A percentile compares a stretch with the other conserved stretches of the same genome.
phyloP scores from a whole-genome alignment of 306 rosid species.

The Cucurbita maxima region DNA sequence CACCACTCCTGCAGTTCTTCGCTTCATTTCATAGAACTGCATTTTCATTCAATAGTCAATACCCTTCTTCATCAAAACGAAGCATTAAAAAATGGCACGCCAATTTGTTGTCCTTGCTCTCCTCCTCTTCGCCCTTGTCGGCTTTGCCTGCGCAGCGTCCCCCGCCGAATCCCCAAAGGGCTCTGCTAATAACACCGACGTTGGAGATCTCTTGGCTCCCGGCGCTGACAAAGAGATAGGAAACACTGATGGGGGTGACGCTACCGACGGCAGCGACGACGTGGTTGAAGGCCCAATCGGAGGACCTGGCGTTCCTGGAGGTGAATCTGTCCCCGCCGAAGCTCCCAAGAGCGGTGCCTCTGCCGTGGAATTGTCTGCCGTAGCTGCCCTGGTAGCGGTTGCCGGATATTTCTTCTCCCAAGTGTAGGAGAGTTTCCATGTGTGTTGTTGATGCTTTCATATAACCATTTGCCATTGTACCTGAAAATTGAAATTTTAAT shows the following conservation, averaged over 20 bases:
- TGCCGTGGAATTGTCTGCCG: slow-evolving; percentile 10
- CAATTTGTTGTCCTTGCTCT: slow-evolving; percentile 20
- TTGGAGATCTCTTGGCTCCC: not conserved
- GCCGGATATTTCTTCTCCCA: slow-evolving; percentile 22
- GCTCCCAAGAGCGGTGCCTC: slow-evolving; percentile 11
- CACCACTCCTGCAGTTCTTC: slow-evolving; percentile 13
- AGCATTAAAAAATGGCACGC: slow-evolving; percentile 30
- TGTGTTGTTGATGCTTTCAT: no score
- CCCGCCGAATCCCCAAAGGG: not conserved
- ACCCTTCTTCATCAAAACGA: no score
- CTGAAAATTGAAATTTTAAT: not conserved
- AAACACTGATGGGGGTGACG: not conserved
- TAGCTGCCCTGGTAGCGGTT: slow-evolving; percentile 7
- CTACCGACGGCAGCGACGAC: not conserved
- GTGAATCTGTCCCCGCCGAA: not conserved
- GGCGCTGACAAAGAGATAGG: slow-evolving; percentile 15
- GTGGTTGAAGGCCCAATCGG: slow-evolving; percentile 26
- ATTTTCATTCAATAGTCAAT: not conserved
- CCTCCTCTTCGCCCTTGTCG: slow-evolving; percentile 27
- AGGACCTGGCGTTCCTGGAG: slow-evolving; percentile 18
- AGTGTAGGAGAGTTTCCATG: not conserved
- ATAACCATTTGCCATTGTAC: no score
- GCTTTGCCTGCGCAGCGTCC: slow-evolving; percentile 6
- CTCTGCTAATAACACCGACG: not conserved
- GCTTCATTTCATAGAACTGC: slow-evolving; percentile 4